These are phyloP conservation scores for Dendrocalamus sinicus DNA, from an alignment of 176 grass and related monocot species.

Conservation along the genomic window DNA sequence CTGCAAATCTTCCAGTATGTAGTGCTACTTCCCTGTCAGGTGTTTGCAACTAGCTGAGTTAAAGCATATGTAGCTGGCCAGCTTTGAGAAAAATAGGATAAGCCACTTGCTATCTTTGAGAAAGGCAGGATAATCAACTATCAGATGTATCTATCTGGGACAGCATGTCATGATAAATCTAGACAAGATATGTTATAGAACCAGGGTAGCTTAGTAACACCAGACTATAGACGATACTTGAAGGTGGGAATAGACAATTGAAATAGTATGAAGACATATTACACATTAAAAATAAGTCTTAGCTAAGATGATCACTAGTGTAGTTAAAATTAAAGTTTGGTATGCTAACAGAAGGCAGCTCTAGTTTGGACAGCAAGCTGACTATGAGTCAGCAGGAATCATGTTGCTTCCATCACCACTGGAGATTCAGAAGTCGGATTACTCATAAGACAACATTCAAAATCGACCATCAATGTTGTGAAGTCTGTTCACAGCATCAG, in stretches of 20 bases:
- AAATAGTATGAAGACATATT: neutral
- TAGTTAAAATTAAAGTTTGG: conserved; percentile 4
- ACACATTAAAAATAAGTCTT: neutral
- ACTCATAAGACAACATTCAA: neutral
- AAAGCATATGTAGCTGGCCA: neutral
- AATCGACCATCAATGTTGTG: neutral
- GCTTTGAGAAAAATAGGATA: neutral
- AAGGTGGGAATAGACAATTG: neutral
- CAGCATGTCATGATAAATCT: conserved; percentile 1
- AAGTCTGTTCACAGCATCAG: conserved; percentile 21
- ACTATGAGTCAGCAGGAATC: conserved; percentile 1
- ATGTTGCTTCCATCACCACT: neutral
- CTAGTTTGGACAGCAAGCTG: neutral
- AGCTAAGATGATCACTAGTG: neutral
- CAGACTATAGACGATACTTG: neutral
- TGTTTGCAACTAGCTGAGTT: neutral
- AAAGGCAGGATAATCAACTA: neutral
- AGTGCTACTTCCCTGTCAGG: neutral
- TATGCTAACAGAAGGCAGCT: neutral
- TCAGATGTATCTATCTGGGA: neutral
- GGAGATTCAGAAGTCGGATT: neutral
- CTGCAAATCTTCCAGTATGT: conserved; percentile 8
- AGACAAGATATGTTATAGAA: neutral
- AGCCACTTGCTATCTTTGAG: neutral
- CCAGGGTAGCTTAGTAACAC: neutral